Evolutionary conservation across 306 rosid species (phyloP).

Genomic region (Corylus americana): DNA sequence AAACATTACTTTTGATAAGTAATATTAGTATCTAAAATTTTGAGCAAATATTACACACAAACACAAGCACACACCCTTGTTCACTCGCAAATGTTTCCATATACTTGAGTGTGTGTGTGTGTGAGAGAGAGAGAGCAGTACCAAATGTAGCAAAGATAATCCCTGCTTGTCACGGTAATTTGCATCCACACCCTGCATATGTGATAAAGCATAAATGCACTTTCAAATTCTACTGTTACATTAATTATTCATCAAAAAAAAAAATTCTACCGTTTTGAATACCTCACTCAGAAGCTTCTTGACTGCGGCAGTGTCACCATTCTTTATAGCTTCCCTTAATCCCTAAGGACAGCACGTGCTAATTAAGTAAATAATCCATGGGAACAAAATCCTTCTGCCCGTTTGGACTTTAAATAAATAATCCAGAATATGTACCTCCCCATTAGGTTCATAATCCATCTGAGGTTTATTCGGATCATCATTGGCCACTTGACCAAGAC

Average conservation of each 20-base stretch:
- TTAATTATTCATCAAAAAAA: too few species aligned
- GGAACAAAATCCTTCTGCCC: constrained; percentile 19
- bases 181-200: constrained; percentile 89
- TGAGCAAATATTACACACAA: constrained; percentile 19
- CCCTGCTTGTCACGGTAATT: constrained; percentile 96
- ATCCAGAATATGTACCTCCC: constrained; percentile 64
- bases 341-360: constrained; percentile 56
- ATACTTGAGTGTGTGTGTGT: background rate
- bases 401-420: constrained; percentile 21
- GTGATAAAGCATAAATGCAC: constrained; percentile 34
- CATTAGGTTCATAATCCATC: constrained; percentile 68
- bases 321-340: constrained; percentile 93
- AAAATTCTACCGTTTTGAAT: background rate
- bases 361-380: constrained; percentile 25
- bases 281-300: constrained; percentile 90
- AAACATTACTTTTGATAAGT: background rate
- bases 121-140: constrained; percentile 37
- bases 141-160: constrained; percentile 87
- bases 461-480: constrained; percentile 38
- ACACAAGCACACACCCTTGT: background rate
- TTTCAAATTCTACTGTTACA: constrained; percentile 1
- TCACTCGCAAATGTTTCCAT: background rate
- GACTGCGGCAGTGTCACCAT: constrained; percentile 75
- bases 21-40: too few species aligned
- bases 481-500: constrained; percentile 49